phyloP scores from a whole-genome alignment of 2,329 filamentous ascomycete species.

The Cadophora malorum region DNA sequence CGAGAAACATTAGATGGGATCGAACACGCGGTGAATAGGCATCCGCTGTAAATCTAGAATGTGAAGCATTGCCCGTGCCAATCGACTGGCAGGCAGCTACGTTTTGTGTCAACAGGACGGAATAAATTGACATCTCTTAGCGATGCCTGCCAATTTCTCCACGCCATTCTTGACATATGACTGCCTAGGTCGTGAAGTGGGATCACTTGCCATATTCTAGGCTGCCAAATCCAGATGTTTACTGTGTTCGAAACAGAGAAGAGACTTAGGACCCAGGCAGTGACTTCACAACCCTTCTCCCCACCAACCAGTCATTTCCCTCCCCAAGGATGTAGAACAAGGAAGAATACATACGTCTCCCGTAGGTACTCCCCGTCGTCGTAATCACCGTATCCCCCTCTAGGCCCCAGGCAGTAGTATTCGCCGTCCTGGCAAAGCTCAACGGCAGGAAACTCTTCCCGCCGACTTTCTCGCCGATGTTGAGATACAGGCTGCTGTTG shows the following conservation, averaged over 20 bases:
- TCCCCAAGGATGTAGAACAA: not conserved
- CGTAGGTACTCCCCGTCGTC: conserved; percentile 50
- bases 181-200: not conserved
- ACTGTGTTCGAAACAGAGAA: not conserved
- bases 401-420: conserved; percentile 57
- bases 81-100: too few relatives aligned
- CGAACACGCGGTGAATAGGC: too few relatives aligned
- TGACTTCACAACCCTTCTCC: not conserved
- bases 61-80: too few relatives aligned
- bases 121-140: too few relatives aligned
- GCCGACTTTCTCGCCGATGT: conserved; percentile 46
- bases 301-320: conserved; percentile 11
- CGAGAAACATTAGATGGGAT: too few relatives aligned
- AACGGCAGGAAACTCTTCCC: conserved; percentile 56
- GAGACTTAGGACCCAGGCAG: not conserved
- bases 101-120: too few relatives aligned
- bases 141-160: not conserved
- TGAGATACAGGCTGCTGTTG: conserved; percentile 56
- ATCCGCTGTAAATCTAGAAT: too few relatives aligned
- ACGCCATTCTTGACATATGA: not conserved
- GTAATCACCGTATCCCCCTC: conserved; percentile 57
- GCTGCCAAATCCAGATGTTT: not conserved
- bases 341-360: conserved; percentile 45
- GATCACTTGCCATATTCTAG: conserved; percentile 4
- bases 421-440: conserved; percentile 50